A percentile compares a stretch with the other conserved stretches of the same genome.
These are phyloP conservation scores for Funneliformis caledonium DNA, from an alignment of 371 early-diverging fungal species.

Conservation along the genomic window DNA sequence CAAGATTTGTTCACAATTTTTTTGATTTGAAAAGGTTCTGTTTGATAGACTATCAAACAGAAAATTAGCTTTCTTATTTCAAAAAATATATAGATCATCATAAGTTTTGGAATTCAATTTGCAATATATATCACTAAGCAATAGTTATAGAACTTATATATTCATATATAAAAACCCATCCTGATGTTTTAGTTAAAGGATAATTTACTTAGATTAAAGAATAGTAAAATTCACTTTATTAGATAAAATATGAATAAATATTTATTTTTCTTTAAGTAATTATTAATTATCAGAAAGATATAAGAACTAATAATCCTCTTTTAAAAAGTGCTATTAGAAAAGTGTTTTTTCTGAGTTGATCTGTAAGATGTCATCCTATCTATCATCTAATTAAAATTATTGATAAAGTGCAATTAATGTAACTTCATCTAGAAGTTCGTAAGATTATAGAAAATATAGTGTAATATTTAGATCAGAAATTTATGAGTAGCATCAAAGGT, in stretches of 20 bases:
- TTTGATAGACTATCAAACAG: no score
- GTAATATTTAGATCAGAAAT: neutral
- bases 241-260: conserved; percentile 1
- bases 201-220: no score
- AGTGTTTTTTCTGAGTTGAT: neutral
- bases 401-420: neutral
- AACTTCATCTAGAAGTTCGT: neutral
- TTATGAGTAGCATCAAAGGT: conserved; percentile 2
- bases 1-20: no score
- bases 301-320: neutral
- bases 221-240: no score
- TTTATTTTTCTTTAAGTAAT: neutral
- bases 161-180: no score
- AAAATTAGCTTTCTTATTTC: no score
- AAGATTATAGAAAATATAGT: neutral
- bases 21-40: no score
- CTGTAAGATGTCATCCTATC: neutral
- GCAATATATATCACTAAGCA: no score
- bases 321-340: neutral
- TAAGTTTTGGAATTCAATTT: no score
- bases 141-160: no score
- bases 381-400: neutral
- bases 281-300: neutral
- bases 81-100: no score
- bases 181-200: no score